These are phyloP conservation scores for Tricholoma hemisulphureum DNA, from an alignment of 768 basidiomycete genomes.

Conservation along the genomic window DNA sequence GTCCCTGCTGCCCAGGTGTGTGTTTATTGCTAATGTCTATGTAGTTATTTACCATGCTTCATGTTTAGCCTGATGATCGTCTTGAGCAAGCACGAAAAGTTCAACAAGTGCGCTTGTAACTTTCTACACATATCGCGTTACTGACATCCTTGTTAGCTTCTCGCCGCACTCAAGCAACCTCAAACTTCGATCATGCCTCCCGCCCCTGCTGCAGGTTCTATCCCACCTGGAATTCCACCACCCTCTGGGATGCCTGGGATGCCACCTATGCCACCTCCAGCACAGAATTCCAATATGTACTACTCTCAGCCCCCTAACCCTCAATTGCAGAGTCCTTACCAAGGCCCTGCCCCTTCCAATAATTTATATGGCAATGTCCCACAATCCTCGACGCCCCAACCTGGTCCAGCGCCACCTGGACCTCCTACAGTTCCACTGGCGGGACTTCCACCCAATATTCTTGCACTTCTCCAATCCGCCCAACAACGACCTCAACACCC, in stretches of 20 bases:
- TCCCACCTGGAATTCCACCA: conserved; percentile 38
- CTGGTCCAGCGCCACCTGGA: conserved; percentile 37
- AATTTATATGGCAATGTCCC: conserved; percentile 28
- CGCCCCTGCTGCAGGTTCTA: conserved; percentile 36
- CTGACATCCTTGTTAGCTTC: not conserved
- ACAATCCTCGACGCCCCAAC: conserved; percentile 19
- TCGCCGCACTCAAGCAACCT: conserved; percentile 4
- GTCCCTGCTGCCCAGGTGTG: conserved; percentile 18
- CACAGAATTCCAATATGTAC: conserved; percentile 34
- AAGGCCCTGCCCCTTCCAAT: conserved; percentile 30
- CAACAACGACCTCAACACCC: conserved; percentile 44
- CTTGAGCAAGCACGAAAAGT: conserved; percentile 86
- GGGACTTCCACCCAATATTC: conserved; percentile 63
- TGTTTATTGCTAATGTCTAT: not conserved
- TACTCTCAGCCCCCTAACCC: conserved; percentile 42
- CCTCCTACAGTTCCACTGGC: conserved; percentile 36
- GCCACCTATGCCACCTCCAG: conserved; percentile 38
- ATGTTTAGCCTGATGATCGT: conserved; percentile 64
- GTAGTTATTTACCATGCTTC: not conserved
- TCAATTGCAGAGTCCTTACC: conserved; percentile 32
- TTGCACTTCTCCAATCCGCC: conserved; percentile 59
- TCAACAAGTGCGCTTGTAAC: conserved; percentile 54
- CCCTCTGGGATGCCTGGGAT: conserved; percentile 33
- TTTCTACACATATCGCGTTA: not conserved
- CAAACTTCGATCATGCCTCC: conserved; percentile 42